A percentile compares a stretch with the other conserved stretches of the same genome.
Evolutionary conservation across 768 basidiomycete genomes (phyloP).

Genomic region (Galerina marginata): DNA sequence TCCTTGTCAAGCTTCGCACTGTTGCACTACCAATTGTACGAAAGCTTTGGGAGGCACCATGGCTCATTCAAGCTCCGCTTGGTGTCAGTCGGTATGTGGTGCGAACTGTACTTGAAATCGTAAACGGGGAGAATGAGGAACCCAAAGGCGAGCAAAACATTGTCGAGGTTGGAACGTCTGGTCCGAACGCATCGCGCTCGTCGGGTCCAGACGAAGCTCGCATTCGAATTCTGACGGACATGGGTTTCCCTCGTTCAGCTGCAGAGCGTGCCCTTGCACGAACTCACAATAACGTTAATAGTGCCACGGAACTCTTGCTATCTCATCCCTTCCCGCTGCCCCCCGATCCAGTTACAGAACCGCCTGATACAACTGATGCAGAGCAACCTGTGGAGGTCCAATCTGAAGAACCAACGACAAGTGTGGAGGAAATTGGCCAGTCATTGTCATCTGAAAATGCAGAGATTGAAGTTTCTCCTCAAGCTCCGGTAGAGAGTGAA

Average conservation of each 20-base stretch:
- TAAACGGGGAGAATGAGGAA: slow-evolving; percentile 84
- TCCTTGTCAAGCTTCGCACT: slow-evolving; percentile 81
- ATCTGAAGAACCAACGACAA: background rate
- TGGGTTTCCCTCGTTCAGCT: slow-evolving; percentile 95
- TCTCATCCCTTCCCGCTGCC: slow-evolving; percentile 80
- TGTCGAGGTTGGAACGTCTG: slow-evolving; percentile 36
- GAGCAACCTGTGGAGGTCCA: background rate
- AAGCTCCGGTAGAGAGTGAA: background rate
- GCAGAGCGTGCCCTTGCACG: slow-evolving; percentile 85
- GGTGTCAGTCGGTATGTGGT: slow-evolving; percentile 78
- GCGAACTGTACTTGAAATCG: slow-evolving; percentile 78
- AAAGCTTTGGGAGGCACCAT: slow-evolving; percentile 80
- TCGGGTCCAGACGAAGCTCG: slow-evolving; percentile 76
- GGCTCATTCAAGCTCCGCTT: slow-evolving; percentile 80
- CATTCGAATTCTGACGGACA: slow-evolving; percentile 86
- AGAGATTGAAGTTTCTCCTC: background rate
- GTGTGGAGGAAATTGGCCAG: slow-evolving; percentile 10
- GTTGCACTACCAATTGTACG: slow-evolving; percentile 69
- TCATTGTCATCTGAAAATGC: background rate
- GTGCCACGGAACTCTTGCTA: slow-evolving; percentile 88
- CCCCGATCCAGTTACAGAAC: slow-evolving; percentile 51
- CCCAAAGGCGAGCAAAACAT: slow-evolving; percentile 49
- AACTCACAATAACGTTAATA: slow-evolving; percentile 85
- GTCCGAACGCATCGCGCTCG: slow-evolving; percentile 35
- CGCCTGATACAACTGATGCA: background rate